Percentiles rank a stretch among this genome's conserved stretches.
Evolutionary conservation across 768 basidiomycete genomes (phyloP).

Genomic region (Saitozyma sp.): DNA sequence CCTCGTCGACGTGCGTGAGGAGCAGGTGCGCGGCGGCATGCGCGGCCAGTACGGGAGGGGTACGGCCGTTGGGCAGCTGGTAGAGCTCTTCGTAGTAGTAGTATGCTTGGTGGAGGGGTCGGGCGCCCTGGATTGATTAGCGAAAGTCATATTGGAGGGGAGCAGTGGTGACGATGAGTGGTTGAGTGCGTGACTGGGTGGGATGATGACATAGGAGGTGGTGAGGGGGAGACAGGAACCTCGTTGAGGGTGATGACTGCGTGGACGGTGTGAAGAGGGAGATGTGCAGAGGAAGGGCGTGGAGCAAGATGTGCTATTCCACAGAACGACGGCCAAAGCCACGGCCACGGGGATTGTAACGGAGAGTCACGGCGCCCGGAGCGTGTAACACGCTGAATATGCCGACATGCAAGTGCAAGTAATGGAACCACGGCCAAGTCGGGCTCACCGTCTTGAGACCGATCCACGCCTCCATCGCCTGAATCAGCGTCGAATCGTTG

Average conservation of each 20-base stretch:
- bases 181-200: no score
- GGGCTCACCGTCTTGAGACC: conserved; percentile 49
- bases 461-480: conserved; percentile 77
- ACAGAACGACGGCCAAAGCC: no score
- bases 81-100: conserved; percentile 54
- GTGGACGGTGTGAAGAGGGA: neutral
- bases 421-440: no score
- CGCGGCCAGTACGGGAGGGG: conserved; percentile 47
- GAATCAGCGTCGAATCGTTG: conserved; percentile 85
- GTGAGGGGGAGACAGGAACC: no score
- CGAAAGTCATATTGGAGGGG: no score
- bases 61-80: conserved; percentile 48
- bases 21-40: conserved; percentile 52
- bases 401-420: no score
- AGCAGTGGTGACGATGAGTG: no score
- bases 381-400: no score
- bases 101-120: conserved; percentile 52
- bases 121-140: conserved; percentile 33
- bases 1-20: conserved; percentile 51
- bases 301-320: no score
- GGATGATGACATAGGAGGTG: no score
- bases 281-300: neutral
- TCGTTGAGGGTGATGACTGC: neutral
- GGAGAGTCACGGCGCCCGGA: no score
- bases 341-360: no score